Evolutionary conservation across 139 green algal species (phyloP).

Genomic region (Coelastrella sp.): DNA sequence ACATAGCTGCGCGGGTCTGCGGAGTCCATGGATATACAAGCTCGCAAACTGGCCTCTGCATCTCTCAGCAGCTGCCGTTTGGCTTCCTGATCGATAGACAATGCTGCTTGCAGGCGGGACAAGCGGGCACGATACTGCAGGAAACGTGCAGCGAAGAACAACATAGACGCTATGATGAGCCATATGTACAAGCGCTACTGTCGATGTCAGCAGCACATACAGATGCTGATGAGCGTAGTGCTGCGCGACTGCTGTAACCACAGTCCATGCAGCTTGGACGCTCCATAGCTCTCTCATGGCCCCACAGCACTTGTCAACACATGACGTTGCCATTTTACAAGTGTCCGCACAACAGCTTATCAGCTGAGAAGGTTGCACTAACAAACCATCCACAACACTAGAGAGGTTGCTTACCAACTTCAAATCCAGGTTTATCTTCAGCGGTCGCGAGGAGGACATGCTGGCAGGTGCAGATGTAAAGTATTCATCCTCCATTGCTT

Average conservation of each 20-base stretch:
- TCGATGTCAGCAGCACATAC: too few relatives aligned
- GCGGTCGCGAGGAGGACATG: slow-evolving; percentile 39
- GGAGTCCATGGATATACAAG: slow-evolving; percentile 78
- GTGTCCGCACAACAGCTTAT: too few relatives aligned
- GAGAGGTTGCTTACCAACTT: slow-evolving; percentile 62
- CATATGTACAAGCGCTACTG: too few relatives aligned
- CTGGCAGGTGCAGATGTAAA: slow-evolving; percentile 5
- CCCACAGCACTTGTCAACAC: too few relatives aligned
- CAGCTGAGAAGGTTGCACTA: neutral
- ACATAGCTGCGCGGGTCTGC: slow-evolving; percentile 94
- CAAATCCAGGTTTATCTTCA: slow-evolving; percentile 92
- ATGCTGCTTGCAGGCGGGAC: slow-evolving; percentile 56
- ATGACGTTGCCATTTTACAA: too few relatives aligned
- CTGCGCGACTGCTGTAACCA: too few relatives aligned
- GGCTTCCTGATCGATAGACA: slow-evolving; percentile 38
- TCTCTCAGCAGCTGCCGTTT: slow-evolving; percentile 56
- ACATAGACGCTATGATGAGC: neutral
- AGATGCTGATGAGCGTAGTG: too few relatives aligned
- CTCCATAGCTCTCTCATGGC: too few relatives aligned
- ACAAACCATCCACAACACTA: neutral
- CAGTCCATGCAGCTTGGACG: too few relatives aligned
- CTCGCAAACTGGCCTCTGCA: slow-evolving; percentile 71
- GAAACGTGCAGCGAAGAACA: neutral
- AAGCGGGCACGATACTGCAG: slow-evolving; percentile 78
- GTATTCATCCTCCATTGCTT: slow-evolving; percentile 23